Percentiles rank a stretch among this genome's conserved stretches.
Conservation (phyloP, 495 filamentous ascomycete genomes). For the Penicillium verhagenii region DNA sequence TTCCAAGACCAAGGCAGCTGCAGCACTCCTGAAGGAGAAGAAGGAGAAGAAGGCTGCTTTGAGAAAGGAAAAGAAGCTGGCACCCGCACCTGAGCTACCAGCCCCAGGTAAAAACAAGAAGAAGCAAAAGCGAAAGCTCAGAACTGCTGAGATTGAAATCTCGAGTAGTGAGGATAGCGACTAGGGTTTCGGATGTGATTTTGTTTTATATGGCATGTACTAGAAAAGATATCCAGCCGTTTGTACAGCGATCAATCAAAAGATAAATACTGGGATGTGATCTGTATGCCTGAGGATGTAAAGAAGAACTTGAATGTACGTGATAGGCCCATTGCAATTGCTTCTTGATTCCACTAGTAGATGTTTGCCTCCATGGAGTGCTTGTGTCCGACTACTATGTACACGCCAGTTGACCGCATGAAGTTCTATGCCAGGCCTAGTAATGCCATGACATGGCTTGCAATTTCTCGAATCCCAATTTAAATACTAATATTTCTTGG, state of each 20-base stretch:
- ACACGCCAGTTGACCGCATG: no score
- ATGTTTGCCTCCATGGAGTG: no score
- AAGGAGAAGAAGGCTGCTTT: constrained; percentile 8
- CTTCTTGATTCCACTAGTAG: no score
- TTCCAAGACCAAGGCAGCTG: constrained; percentile 1
- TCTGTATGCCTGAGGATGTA: no score
- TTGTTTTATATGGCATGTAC: background rate
- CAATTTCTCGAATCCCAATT: no score
- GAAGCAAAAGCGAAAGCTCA: constrained; percentile 29
- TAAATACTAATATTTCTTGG: no score
- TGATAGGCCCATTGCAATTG: no score
- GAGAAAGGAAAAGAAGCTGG: constrained; percentile 12
- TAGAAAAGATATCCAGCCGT: background rate
- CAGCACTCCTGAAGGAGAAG: background rate
- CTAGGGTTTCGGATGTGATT: constrained; percentile 4
- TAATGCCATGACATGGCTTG: no score
- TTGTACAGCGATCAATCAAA: constrained; percentile 8
- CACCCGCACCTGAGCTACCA: background rate
- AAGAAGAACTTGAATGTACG: no score
- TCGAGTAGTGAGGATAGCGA: constrained; percentile 35
- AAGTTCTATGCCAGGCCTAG: no score
- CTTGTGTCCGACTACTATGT: no score
- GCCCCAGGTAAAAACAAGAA: constrained; percentile 25
- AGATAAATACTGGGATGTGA: constrained; percentile 14
- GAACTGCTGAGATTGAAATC: constrained; percentile 27